Evolutionary conservation across 2,329 filamentous ascomycete species (phyloP), one percentile per base, ranked within the genome.

Genomic region (Periconia digitata): DNA sequence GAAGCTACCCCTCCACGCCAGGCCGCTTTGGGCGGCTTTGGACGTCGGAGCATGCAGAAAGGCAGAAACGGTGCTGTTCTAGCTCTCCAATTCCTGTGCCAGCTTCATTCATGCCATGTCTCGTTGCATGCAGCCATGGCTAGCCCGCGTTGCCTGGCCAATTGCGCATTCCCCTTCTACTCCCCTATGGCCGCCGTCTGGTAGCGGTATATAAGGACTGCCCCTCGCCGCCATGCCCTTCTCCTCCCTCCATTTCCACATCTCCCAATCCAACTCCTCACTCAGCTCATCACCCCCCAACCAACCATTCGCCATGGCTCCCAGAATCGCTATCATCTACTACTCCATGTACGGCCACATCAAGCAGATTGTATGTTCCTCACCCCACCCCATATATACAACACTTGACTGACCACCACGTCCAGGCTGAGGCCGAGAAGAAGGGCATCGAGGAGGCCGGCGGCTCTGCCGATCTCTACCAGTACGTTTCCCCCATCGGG

Each of bases 271-370:
- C 49, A 47, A 47, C 48, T 34, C 24, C 36, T 29, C 34, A 29
- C 16, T 20, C 23, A 35, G 8, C 17, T 23, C n/a, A 18, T 39
- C 16, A 20, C 47, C 6, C 40, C 32, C 44, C 39, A 22, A 45
- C 20, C 16, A 40, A 47, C 34, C 38, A 37, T 51, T 55, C 57
- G 62, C 38, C 36, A 95, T 95, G 90, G 89, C 89, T 77, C 89
- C 89, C 74, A 95, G 90, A 80, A 83, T 96, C 70, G 91, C 91
- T 64, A 94, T 96, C 76, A 84, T 96, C 72, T 95, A 85, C 74
- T 70, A 70, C 60, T 70, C 67, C 27, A 69, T 69, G 64, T 71
- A 69, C 48, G 67, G 66, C 54, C 61, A 63, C 60, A 62, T 64
- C 56, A 64, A 60, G 58, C 55, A 62, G 42, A 40, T 70, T 59